Percentiles rank a stretch among this genome's conserved stretches.
Evolutionary conservation across 306 rosid species (phyloP).

Genomic region (Cucurbita maxima): DNA sequence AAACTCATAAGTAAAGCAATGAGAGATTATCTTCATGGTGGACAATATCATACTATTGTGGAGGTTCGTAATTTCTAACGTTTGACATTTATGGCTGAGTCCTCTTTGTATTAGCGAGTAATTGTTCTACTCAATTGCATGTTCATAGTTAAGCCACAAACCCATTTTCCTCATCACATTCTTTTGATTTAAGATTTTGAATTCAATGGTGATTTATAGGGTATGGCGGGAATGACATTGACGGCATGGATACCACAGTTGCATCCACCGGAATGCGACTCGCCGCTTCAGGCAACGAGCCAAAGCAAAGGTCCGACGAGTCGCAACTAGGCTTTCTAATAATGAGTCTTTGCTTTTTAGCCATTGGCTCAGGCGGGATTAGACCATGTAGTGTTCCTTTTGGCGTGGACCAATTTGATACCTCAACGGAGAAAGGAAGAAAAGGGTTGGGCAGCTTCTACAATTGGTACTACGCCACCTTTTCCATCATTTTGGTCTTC

Average conservation of each 20-base stretch:
- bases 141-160: neutral
- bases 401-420: slow-evolving; percentile 62
- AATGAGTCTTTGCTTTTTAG: slow-evolving; percentile 28
- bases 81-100: neutral
- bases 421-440: neutral
- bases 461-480: slow-evolving; percentile 48
- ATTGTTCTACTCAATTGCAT: neutral
- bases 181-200: neutral
- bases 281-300: slow-evolving; percentile 1
- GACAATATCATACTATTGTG: too few relatives aligned
- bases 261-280: slow-evolving; percentile 46
- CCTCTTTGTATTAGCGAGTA: neutral
- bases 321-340: slow-evolving; percentile 24
- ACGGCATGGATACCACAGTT: slow-evolving; percentile 49
- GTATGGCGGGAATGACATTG: slow-evolving; percentile 46
- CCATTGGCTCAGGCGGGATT: slow-evolving; percentile 58
- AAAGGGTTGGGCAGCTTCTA: slow-evolving; percentile 7
- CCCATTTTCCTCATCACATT: neutral
- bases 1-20: too few relatives aligned
- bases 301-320: slow-evolving; percentile 33
- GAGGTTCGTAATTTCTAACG: too few relatives aligned
- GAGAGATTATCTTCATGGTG: too few relatives aligned
- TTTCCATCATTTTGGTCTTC: slow-evolving; percentile 24
- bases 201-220: slow-evolving; percentile 20
- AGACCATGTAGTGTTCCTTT: slow-evolving; percentile 70